Evolutionary conservation across 371 early-diverging fungal genomes (phyloP).

Genomic region (Rozella allomycis): DNA sequence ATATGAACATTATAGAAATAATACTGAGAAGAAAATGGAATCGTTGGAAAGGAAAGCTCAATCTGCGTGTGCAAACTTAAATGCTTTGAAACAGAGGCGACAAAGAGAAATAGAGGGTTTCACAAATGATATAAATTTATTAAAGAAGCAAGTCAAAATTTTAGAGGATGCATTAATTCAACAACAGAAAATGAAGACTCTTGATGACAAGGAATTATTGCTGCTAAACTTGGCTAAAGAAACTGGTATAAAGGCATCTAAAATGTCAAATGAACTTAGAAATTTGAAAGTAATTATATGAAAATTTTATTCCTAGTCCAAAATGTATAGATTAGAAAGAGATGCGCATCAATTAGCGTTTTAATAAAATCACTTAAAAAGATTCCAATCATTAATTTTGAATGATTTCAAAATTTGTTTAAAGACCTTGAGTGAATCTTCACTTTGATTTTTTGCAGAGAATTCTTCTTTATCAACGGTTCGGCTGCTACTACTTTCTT

Average conservation of each 20-base stretch:
- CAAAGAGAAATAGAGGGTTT: slow-evolving; percentile 33
- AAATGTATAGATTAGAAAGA: too few relatives aligned
- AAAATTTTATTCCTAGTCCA: slow-evolving; percentile 1
- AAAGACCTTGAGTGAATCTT: too few relatives aligned
- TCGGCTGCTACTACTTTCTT: too few relatives aligned
- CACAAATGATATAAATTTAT: slow-evolving; percentile 21
- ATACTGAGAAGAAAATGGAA: slow-evolving; percentile 8
- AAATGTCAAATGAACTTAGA: neutral
- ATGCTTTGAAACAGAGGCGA: slow-evolving; percentile 15
- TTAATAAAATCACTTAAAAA: too few relatives aligned
- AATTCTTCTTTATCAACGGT: too few relatives aligned
- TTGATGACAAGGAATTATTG: slow-evolving; percentile 22
- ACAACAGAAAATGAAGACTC: slow-evolving; percentile 16
- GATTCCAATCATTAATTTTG: too few relatives aligned
- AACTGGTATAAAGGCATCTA: neutral
- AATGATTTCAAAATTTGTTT: too few relatives aligned
- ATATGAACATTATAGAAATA: slow-evolving; percentile 3
- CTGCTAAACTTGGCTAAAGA: slow-evolving; percentile 12
- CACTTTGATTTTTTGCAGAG: too few relatives aligned
- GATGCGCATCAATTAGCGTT: too few relatives aligned
- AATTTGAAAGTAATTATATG: neutral
- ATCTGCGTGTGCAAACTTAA: slow-evolving; percentile 10
- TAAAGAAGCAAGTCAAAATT: slow-evolving; percentile 13
- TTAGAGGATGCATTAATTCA: slow-evolving; percentile 23
- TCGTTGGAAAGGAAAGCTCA: slow-evolving; percentile 6